phyloP scores from a whole-genome alignment of 768 basidiomycete species.

The Strobilomyces dryophilus region DNA sequence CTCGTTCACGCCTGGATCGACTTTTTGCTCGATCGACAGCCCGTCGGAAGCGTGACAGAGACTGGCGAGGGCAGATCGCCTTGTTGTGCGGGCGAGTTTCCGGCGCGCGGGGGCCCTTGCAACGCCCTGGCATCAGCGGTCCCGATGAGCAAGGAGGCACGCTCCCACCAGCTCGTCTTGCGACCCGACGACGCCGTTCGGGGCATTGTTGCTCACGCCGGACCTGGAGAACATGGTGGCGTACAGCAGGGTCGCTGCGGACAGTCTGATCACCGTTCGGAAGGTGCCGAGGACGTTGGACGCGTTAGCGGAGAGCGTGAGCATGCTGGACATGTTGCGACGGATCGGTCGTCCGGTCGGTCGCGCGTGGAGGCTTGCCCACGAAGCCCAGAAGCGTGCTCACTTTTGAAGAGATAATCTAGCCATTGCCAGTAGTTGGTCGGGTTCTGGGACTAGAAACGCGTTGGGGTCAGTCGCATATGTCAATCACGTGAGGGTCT shows the following conservation, averaged over 20 bases:
- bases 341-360: too few relatives aligned
- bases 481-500: neutral
- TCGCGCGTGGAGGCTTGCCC: too few relatives aligned
- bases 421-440: conserved; percentile 57
- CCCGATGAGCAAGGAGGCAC: neutral
- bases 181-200: neutral
- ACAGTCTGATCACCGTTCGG: conserved; percentile 4
- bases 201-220: neutral
- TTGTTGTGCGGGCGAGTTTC: too few relatives aligned
- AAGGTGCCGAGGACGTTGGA: neutral
- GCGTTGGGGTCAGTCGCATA: conserved; percentile 2
- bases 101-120: too few relatives aligned
- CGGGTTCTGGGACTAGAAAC: conserved; percentile 44
- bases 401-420: conserved; percentile 51
- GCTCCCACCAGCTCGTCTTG: neutral
- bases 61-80: too few relatives aligned
- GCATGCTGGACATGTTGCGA: neutral
- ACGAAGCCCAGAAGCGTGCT: neutral
- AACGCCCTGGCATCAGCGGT: neutral
- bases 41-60: too few relatives aligned
- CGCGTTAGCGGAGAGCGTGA: neutral
- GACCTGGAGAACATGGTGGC: neutral
- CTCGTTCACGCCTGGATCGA: too few relatives aligned
- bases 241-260: conserved; percentile 10
- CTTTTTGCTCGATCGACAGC: neutral